These are phyloP conservation scores for Manihot esculenta DNA, from an alignment of 441 rosid genomes.

Conservation along the genomic window DNA sequence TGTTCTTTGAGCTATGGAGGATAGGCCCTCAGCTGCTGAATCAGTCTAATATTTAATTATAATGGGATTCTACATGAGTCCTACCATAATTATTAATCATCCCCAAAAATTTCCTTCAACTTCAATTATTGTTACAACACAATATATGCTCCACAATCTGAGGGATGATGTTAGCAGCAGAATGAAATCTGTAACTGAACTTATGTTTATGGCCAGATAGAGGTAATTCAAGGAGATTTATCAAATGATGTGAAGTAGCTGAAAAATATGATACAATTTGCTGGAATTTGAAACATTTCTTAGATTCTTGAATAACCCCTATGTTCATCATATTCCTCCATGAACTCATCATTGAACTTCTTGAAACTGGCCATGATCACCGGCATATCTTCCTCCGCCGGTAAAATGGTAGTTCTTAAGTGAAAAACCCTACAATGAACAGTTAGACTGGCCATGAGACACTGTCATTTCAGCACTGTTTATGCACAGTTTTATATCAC, in stretches of 20 bases:
- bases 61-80: too few species aligned
- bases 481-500: not conserved
- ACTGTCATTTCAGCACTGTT: not conserved
- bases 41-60: too few species aligned
- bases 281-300: conserved; percentile 21
- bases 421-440: conserved; percentile 68
- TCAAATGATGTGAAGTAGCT: conserved; percentile 20
- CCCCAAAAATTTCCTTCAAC: too few species aligned
- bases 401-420: conserved; percentile 92
- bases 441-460: not conserved
- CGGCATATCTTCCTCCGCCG: conserved; percentile 94
- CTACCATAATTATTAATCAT: too few species aligned
- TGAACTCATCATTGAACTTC: conserved; percentile 94
- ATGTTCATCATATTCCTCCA: conserved; percentile 76
- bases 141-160: not conserved
- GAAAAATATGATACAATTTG: conserved; percentile 27
- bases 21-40: conserved; percentile 6
- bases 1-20: not conserved
- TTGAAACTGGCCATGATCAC: conserved; percentile 90
- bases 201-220: conserved; percentile 16
- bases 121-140: not conserved
- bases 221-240: conserved; percentile 16
- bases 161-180: conserved; percentile 2
- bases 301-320: conserved; percentile 85
- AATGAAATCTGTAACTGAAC: conserved; percentile 23